Percentiles rank a stretch among this genome's conserved stretches.
Evolutionary conservation across 805 yeast species (phyloP).

Genomic region (Wickerhamomyces chambardii): DNA sequence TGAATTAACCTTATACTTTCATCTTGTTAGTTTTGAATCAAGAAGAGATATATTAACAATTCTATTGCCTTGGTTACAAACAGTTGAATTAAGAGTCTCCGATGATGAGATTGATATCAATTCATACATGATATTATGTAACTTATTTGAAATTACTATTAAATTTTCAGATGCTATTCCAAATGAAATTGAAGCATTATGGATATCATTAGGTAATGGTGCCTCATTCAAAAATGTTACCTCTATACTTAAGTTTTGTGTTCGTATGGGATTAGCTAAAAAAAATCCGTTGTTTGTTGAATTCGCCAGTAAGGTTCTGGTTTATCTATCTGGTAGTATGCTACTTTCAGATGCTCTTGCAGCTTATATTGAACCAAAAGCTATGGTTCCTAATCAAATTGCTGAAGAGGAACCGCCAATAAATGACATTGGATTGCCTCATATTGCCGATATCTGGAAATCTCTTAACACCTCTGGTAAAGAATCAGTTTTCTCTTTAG

Average conservation of each 20-base stretch:
- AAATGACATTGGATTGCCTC: slow-evolving; percentile 44
- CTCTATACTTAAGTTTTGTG: slow-evolving; percentile 61
- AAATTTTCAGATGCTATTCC: slow-evolving; percentile 66
- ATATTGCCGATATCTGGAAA: slow-evolving; percentile 63
- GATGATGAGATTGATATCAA: slow-evolving; percentile 30
- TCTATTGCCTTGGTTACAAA: slow-evolving; percentile 88
- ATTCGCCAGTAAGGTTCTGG: slow-evolving; percentile 71
- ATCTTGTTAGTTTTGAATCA: slow-evolving; percentile 45
- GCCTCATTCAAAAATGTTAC: slow-evolving; percentile 60
- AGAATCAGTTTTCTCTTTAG: slow-evolving; percentile 75
- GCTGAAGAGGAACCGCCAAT: slow-evolving; percentile 20
- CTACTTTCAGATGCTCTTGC: slow-evolving; percentile 54
- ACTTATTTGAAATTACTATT: slow-evolving; percentile 78
- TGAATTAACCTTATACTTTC: slow-evolving; percentile 61
- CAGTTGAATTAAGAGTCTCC: slow-evolving; percentile 49
- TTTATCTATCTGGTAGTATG: slow-evolving; percentile 60
- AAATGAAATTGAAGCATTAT: slow-evolving; percentile 85
- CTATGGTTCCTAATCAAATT: slow-evolving; percentile 74
- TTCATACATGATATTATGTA: slow-evolving; percentile 64
- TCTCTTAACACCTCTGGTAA: slow-evolving; percentile 45
- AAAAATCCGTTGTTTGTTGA: slow-evolving; percentile 71
- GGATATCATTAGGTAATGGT: slow-evolving; percentile 89
- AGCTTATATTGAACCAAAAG: slow-evolving; percentile 67
- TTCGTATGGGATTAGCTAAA: slow-evolving; percentile 57
- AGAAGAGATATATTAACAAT: slow-evolving; percentile 76